phyloP scores from a whole-genome alignment of 495 filamentous ascomycete species.

The Penicillium lividum region DNA sequence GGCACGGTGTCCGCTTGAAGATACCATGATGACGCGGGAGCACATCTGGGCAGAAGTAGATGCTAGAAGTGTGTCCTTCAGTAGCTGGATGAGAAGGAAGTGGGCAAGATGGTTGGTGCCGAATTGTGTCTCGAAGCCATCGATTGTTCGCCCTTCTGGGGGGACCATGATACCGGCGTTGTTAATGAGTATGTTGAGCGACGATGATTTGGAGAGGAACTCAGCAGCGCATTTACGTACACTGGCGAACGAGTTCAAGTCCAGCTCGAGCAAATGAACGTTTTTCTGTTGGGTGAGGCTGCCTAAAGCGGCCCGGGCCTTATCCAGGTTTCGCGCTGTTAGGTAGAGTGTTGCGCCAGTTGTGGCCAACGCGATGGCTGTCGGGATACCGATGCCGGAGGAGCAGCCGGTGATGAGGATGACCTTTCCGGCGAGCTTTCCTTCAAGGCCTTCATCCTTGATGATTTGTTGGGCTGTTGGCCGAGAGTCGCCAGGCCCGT shows the following conservation, averaged over 20 bases:
- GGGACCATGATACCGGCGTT: conserved; percentile 50
- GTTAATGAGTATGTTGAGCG: conserved; percentile 50
- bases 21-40: conserved; percentile 46
- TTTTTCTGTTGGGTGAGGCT: conserved; percentile 2
- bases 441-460: conserved; percentile 44
- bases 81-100: conserved; percentile 51
- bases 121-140: conserved; percentile 50
- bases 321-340: conserved; percentile 38
- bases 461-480: conserved; percentile 58
- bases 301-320: conserved; percentile 28
- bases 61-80: conserved; percentile 44
- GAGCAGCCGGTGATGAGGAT: conserved; percentile 51
- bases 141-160: conserved; percentile 39
- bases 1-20: conserved; percentile 38
- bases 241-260: conserved; percentile 42
- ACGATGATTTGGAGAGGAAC: conserved; percentile 34
- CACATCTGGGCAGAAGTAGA: conserved; percentile 35
- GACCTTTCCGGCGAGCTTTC: conserved; percentile 41
- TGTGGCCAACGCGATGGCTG: conserved; percentile 42
- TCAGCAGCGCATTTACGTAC: conserved; percentile 41
- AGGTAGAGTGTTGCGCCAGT: conserved; percentile 52
- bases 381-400: conserved; percentile 54
- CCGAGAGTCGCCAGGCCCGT: conserved; percentile 55
- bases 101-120: conserved; percentile 50
- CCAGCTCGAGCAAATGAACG: conserved; percentile 36